Conservation (phyloP, 2,329 filamentous ascomycete species). For the Colletotrichum theobromicola region DNA sequence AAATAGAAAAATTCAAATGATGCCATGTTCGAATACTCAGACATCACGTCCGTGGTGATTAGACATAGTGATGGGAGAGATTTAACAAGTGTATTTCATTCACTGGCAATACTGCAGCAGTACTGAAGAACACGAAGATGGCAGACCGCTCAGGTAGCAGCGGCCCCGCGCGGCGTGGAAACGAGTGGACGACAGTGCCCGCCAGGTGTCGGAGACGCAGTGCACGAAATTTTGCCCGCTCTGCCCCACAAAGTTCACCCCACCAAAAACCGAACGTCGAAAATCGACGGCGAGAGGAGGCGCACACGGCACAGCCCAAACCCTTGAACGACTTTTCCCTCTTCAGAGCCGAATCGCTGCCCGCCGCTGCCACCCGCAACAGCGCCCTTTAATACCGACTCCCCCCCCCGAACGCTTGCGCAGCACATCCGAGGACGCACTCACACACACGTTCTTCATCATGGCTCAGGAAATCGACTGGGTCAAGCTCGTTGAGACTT, state of each 20-base stretch:
- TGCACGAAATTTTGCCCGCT: slow-evolving; percentile 23
- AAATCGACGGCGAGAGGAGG: slow-evolving; percentile 22
- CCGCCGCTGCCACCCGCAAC: slow-evolving; percentile 10
- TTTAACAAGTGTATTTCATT: too few species aligned
- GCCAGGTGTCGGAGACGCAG: slow-evolving; percentile 4
- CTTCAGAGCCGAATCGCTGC: slow-evolving; percentile 16
- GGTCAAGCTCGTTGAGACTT: slow-evolving; percentile 71
- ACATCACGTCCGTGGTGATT: not conserved
- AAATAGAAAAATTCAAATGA: not conserved
- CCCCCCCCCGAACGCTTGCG: not conserved
- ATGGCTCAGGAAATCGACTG: slow-evolving; percentile 62
- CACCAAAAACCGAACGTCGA: slow-evolving; percentile 24
- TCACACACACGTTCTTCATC: slow-evolving; percentile 23
- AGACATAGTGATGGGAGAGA: not conserved
- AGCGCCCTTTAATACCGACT: not conserved
- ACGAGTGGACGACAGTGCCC: not conserved
- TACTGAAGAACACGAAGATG: too few species aligned
- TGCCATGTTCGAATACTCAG: not conserved
- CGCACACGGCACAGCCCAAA: slow-evolving; percentile 12
- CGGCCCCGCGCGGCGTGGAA: slow-evolving; percentile 11
- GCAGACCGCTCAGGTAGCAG: not conserved
- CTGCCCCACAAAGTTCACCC: slow-evolving; percentile 25
- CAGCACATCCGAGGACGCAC: not conserved
- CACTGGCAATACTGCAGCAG: too few species aligned
- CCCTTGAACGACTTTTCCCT: slow-evolving; percentile 22